Conservation (phyloP, 2,329 filamentous ascomycete genomes). For the Hypoxylon sp. region DNA sequence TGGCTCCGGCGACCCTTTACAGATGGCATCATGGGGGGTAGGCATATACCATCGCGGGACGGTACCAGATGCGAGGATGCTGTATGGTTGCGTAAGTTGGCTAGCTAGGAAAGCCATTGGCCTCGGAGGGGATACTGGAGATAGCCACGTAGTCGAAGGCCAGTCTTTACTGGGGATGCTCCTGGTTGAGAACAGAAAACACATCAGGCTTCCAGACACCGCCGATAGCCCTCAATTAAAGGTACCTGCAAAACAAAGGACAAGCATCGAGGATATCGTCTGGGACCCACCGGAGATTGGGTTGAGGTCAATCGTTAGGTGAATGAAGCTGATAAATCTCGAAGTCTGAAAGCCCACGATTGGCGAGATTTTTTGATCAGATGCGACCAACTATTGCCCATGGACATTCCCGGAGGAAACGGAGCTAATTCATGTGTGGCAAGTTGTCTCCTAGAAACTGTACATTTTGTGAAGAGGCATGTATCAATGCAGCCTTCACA, state of each 20-base stretch:
- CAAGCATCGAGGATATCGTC: conserved; percentile 55
- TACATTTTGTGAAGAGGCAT: neutral
- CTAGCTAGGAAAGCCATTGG: conserved; percentile 57
- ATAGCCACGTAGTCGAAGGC: conserved; percentile 40
- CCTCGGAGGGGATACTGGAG: conserved; percentile 30
- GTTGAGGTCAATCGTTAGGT: conserved; percentile 47
- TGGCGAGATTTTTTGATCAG: neutral
- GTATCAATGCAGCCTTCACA: conserved; percentile 59
- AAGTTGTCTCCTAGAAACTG: neutral
- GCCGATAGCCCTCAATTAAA: conserved; percentile 30
- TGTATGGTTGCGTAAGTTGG: conserved; percentile 63
- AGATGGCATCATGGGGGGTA: conserved; percentile 73
- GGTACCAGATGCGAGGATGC: conserved; percentile 67
- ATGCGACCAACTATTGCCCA: neutral
- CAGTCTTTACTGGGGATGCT: conserved; percentile 49
- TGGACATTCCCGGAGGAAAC: neutral
- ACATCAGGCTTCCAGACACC: conserved; percentile 45
- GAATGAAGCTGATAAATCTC: conserved; percentile 44
- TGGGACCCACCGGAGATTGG: conserved; percentile 58
- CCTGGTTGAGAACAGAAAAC: conserved; percentile 48
- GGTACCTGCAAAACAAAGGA: conserved; percentile 51
- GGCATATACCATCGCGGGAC: conserved; percentile 78
- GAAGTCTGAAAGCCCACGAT: neutral
- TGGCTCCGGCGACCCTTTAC: conserved; percentile 75
- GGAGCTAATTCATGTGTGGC: neutral